Evolutionary conservation across 768 basidiomycete species (phyloP), one percentile per base, ranked within the genome.

Genomic region (Naganishia antarctica): DNA sequence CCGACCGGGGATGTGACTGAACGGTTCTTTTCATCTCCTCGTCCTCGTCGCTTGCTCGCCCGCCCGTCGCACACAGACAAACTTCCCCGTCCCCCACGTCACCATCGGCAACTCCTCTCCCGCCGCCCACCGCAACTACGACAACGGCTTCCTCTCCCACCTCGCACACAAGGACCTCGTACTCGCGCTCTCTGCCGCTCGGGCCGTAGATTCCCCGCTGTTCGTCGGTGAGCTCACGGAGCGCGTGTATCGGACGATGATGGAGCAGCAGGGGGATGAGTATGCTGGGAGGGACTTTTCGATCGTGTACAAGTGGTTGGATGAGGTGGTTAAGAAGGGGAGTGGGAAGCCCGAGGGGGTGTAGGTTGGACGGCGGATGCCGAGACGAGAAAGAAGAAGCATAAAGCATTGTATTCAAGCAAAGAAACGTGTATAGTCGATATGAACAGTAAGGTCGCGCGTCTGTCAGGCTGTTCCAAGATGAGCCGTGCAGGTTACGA

Each of bases 241-340:
- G 40, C 51, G 51, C 50, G 31, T 63, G 4, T 67, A 57, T 21
- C 58, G 66, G 40, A 53, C 46, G 45, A 62, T 67, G 34, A 51
- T 50, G 28, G 60, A 48, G 25, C 60, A 37, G 21, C 41, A 50
- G 13, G 63, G 48, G 11, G 48, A 57, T 3, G 61, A 58, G 45
- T 67, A 44, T 26, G 53, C 50, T 21, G 37, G 32, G 4, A 25
- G 45, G 61, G 66, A 67, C 37, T 67, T 67, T 40, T 57, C 49
- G 34, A 44, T 67, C 25, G 57, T 67, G 12, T 67, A 67, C 66
- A 63, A 67, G 61, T 67, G 61, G 61, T 34, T 67, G 51, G 58
- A 65, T 9, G 64, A 61, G 37, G 60, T 57, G 6, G 53, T 57
- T 11, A 23, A 40, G 21, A 57, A 23, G 16, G 53, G 53, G 34